Evolutionary conservation across 2,329 filamentous ascomycete species (phyloP).

Genomic region (Fulvia fulva): DNA sequence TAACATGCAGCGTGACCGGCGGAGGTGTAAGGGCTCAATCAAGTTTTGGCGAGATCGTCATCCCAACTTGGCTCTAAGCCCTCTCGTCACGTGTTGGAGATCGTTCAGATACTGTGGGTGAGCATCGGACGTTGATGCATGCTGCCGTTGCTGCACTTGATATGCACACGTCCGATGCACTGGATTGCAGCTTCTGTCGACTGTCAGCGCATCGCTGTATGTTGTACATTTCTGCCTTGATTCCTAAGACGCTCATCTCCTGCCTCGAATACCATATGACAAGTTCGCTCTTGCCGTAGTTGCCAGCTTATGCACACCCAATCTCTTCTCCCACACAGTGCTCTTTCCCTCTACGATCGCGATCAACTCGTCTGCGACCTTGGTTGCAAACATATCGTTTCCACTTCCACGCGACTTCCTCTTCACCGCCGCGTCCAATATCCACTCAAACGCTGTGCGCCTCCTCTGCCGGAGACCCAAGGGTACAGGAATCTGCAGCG

Average conservation of each 20-base stretch:
- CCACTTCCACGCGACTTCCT: conserved; percentile 69
- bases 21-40: not conserved
- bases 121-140: too few relatives aligned
- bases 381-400: conserved; percentile 66
- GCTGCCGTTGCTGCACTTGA: not conserved
- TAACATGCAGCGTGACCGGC: not conserved
- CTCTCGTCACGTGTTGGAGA: not conserved
- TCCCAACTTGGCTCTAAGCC: not conserved
- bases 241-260: conserved; percentile 5
- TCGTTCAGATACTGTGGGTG: too few relatives aligned
- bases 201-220: not conserved
- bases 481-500: conserved; percentile 78
- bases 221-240: not conserved
- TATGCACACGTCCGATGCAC: not conserved
- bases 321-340: conserved; percentile 76
- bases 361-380: conserved; percentile 81
- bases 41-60: not conserved
- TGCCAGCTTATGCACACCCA: conserved; percentile 72
- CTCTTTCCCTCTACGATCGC: conserved; percentile 84
- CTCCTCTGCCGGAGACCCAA: conserved; percentile 71
- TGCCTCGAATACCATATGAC: conserved; percentile 21
- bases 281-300: conserved; percentile 75
- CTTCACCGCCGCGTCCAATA: conserved; percentile 77
- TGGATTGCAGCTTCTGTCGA: not conserved
- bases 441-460: conserved; percentile 79